Evolutionary conservation across 2,329 filamentous ascomycete genomes (phyloP), one percentile per base, ranked within the genome.

Genomic region (Paracamarosporium sp.): DNA sequence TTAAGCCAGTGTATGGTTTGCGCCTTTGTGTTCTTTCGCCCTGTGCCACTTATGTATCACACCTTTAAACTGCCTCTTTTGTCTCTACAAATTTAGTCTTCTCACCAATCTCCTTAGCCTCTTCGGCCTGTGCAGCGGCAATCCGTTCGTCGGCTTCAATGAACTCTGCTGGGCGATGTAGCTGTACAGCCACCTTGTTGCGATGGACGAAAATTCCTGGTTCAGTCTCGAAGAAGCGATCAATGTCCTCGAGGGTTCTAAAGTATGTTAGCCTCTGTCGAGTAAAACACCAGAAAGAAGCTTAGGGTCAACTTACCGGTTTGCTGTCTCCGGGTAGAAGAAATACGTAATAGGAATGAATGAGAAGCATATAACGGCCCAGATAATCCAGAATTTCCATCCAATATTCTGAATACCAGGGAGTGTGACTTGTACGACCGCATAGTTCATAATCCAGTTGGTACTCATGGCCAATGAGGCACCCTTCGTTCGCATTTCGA

Each of bases 371-470:
- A 84, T 79, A n/a, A 79, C 77, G 1, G 82, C 81, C 71, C 83
- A 87, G 61, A 86, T 78, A 31, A 86, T 78, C 73, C 81, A 86
- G 52, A 82, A 86, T 53, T 79, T 80, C 78, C 82, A 86, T 5
- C 80, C 75, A 0, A 85, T 72, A 22, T 79, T 81, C 22, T 78
- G 69, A 17, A 75, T 71, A 4, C 70, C 72, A 2, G 71, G 71
- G 7, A 73, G 64, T 6, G 72, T 75, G 11, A 69, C 70, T 59
- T 74, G 69, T 0, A 75, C 71, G 15, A 75, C 70, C 0, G 59
- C 67, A 20, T 72, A 75, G 35, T 74, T 74, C 55, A 62, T 70
- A 24, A 74, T 73, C 71, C 72, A 74, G 41, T 75, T 73, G 1
- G 70, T 73, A 5, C 56, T 57, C 69, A 73, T 74, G 6, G 72